Evolutionary conservation across 805 yeast genomes (phyloP), one percentile per base, ranked within the genome.

Genomic region (Cyberlindnera sargentensis): DNA sequence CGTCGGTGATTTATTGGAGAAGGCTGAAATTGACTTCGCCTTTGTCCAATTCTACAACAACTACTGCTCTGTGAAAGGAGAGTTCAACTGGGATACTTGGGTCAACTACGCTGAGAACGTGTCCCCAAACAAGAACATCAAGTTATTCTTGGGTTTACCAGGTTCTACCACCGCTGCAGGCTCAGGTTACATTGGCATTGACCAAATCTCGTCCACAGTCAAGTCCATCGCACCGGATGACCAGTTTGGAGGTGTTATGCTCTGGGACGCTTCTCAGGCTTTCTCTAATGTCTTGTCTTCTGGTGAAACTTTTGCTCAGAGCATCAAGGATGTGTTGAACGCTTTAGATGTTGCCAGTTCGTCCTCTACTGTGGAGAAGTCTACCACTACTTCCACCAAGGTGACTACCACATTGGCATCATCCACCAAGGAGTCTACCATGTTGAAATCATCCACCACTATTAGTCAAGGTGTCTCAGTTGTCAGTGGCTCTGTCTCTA

Each of bases 191-290:
- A 68, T 72, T 51, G 72, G 71, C 50, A 49, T 71, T 38, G 52
- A 60, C 34, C 40, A 61, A 5, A 50, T 69, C 32, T 49, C 71
- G 42, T 49, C 69, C 3, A 71, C 77, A 47, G 75, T 89, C 52
- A 83, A 83, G 24, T 84, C 89, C 31, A 76, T 90, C 52, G 85
- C 88, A 11, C 70, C 82, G 8, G 78, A 77, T 50, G 76, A 76
- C 20, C 72, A 73, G 54, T 86, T 90, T 56, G 97, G 95, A 47
- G 98, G 98, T 56, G 75, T 91, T 56, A 77, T 83, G 71, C 64
- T 89, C 45, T 90, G 98, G 97, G 95, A 88, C 63, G 95, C 95
- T 35, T 82, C 91, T 42, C 86, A 83, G 57, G 88, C 78, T 32
- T 62, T 69, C 46, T 71, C 76, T 50, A 67, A 71, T 42, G 55